Evolutionary conservation across 176 grass and related monocot genomes (phyloP), one percentile per base, ranked within the genome.

Genomic region (Musa acuminata): DNA sequence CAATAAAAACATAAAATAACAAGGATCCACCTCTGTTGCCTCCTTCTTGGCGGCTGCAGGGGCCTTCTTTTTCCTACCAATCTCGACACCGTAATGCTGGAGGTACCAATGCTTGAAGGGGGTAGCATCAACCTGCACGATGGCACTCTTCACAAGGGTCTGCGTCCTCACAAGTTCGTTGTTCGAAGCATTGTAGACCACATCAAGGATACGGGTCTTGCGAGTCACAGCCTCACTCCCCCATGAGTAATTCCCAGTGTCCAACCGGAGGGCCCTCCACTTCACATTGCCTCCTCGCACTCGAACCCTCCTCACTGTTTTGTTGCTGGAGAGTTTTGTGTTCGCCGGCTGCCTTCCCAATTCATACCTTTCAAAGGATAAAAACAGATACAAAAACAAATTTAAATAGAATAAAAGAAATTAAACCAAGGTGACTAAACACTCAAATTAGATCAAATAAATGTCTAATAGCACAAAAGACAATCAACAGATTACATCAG

Each of bases 31-130:
- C 86, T 92, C 89, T 27, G 82, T 53, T 22, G 59, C 29, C 64
- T 84, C 86, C 81, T 92, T 92, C 71, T 92, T 92, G 27, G 27
- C 2, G 75, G 76, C 35, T 9, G 72, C 17, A 59, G 70, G 13
- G 24, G 68, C 64, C 71, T 92, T 92, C 86, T 92, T 92, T 78
- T 92, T 92, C 80, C 88, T 87, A 22, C 91, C 91, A 49, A 91
- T 86, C 25, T 96, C 91, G 0, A 91, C 81, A 64, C 91, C 91
- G 55, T 96, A 96, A 53, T 96, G 91, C 62, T 89, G 87, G 58
- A 91, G 83, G 65, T 96, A 96, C 91, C 91, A 96, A 72, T 90
- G 88, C 77, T 88, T 96, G 88, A 96, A 96, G 48, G 91, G 85
- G 29, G 91, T 81, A 21, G 88, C 91, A 88, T 96, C 91, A 64